Evolutionary conservation across 306 rosid genomes (phyloP), one percentile per base, ranked within the genome.

Genomic region (Leucaena leucocephala): DNA sequence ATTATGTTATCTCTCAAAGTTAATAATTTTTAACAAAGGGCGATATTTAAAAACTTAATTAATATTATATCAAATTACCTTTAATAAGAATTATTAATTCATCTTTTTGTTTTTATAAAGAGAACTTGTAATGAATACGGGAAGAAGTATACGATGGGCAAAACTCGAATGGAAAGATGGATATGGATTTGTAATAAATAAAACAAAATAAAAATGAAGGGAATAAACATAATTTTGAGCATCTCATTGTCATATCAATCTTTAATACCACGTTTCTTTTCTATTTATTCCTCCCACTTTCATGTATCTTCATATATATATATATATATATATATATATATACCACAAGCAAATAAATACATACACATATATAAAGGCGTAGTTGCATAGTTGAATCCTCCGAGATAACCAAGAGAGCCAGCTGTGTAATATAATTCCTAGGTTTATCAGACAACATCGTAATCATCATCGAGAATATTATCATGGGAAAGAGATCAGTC

Each of bases 191-290:
- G 48, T 54, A 61, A 42, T 71, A 68, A 69, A 57, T 10, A 11
- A 33, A 13, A 5, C 12, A 5, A 61, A 22, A 65, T 36, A 8
- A 66, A 40, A 22, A 64, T 12, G 3, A 38, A 50, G 36, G 61
- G 52, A 84, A 80, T 75, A 36, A 81, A 82, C 74, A 77, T 88
- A 86, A 83, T 83, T 92, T 45, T 90, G 88, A 83, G 91, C 87
- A 87, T 90, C 87, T 68, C 80, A n/a, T 54, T 27, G n/a, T 2
- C 9, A 17, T 45, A 54, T 17, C 21, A 5, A 27, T 27, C 27
- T 38, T 50, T 17, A 50, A 50, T 15, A 21, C 17, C 10, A 46
- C 11, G 39, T 10, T 70, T 10, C 19, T 76, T 78, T 78, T 62
- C 55, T 78, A n/a, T 77, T 85, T 27, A 27, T 27, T 69, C 57